Percentiles rank a stretch among this genome's conserved stretches.
Conservation (phyloP, 768 basidiomycete genomes). For the Lyophyllum shimeji region DNA sequence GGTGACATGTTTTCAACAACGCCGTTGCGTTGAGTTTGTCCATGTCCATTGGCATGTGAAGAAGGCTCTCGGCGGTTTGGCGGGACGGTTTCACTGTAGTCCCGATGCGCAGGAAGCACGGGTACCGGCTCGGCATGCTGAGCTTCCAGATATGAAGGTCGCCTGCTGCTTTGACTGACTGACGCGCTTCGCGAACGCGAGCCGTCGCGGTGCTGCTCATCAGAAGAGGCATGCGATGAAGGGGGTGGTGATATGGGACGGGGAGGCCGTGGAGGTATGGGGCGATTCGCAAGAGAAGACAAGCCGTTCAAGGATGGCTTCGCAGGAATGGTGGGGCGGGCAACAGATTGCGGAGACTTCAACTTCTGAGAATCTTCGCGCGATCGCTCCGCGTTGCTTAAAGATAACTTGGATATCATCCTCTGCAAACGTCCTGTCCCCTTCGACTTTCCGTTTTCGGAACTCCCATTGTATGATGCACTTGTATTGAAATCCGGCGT, state of each 20-base stretch:
- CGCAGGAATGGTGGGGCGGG: constrained; percentile 19
- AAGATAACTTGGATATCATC: constrained; percentile 79
- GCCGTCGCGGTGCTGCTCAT: constrained; percentile 28
- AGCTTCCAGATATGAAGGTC: constrained; percentile 14
- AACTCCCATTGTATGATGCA: constrained; percentile 19
- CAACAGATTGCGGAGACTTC: constrained; percentile 13
- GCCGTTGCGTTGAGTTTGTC: background rate
- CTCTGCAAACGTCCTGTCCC: constrained; percentile 65
- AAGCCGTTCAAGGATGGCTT: constrained; percentile 39
- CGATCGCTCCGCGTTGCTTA: constrained; percentile 42
- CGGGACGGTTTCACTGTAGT: constrained; percentile 6
- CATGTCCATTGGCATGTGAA: constrained; percentile 7
- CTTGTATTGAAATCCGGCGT: constrained; percentile 43
- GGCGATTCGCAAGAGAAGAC: constrained; percentile 54
- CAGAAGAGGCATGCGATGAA: constrained; percentile 42
- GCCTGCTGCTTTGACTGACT: constrained; percentile 22
- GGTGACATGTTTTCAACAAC: background rate
- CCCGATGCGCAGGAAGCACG: background rate
- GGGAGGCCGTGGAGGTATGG: constrained; percentile 60
- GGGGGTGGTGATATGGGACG: constrained; percentile 47
- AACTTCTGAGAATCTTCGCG: constrained; percentile 20
- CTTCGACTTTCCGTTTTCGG: constrained; percentile 49
- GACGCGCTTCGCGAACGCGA: constrained; percentile 27
- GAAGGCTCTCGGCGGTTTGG: constrained; percentile 4
- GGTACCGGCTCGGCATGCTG: background rate